phyloP scores from a whole-genome alignment of 495 filamentous ascomycete species.

The Talaromyces wortmannii region DNA sequence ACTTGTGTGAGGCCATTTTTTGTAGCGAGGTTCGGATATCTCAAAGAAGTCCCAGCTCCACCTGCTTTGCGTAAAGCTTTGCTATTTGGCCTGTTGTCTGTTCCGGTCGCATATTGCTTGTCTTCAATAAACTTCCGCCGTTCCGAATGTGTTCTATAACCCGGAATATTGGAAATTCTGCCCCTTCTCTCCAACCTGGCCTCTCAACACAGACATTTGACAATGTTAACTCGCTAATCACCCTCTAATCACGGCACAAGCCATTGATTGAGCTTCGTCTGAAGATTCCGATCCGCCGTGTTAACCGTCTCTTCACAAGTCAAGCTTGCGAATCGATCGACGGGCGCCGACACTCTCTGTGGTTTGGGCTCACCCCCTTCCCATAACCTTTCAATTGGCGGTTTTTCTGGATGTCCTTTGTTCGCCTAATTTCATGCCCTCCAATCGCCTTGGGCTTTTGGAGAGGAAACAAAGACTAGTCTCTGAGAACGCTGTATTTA shows the following conservation, averaged over 20 bases:
- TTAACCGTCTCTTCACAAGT: slow-evolving; percentile 62
- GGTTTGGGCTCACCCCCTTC: slow-evolving; percentile 16
- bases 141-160: slow-evolving; percentile 38
- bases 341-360: slow-evolving; percentile 54
- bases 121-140: slow-evolving; percentile 16
- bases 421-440: slow-evolving; percentile 56
- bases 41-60: slow-evolving; percentile 6
- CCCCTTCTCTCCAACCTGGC: slow-evolving; percentile 31
- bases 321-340: slow-evolving; percentile 48
- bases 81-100: slow-evolving; percentile 31
- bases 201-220: slow-evolving; percentile 8
- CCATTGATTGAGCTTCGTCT: slow-evolving; percentile 40
- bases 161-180: slow-evolving; percentile 34
- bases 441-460: slow-evolving; percentile 27
- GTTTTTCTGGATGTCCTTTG: slow-evolving; percentile 86
- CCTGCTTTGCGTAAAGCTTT: slow-evolving; percentile 6
- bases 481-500: slow-evolving; percentile 68
- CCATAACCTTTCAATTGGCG: slow-evolving; percentile 42
- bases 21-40: slow-evolving; percentile 40
- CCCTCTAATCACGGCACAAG: slow-evolving; percentile 47
- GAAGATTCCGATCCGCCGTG: slow-evolving; percentile 60
- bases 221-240: slow-evolving; percentile 28
- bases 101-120: slow-evolving; percentile 15
- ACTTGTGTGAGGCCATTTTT: slow-evolving; percentile 13
- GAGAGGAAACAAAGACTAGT: slow-evolving; percentile 89